These are phyloP conservation scores for Termitomyces sp. DNA, from an alignment of 768 basidiomycete species.

Conservation along the genomic window DNA sequence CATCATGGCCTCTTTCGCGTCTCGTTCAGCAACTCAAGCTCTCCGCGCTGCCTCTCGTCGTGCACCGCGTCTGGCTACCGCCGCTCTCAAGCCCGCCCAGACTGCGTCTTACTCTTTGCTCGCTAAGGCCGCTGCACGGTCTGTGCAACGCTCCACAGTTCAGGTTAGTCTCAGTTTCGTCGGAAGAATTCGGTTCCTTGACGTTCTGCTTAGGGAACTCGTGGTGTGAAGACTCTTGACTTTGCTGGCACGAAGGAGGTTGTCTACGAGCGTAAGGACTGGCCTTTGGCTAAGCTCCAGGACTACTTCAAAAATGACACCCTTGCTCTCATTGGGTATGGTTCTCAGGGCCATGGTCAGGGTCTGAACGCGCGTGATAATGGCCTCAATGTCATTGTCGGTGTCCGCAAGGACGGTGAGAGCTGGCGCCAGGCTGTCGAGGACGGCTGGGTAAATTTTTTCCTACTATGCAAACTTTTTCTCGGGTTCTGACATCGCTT, in stretches of 20 bases:
- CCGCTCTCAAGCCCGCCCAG: slow-evolving; percentile 41
- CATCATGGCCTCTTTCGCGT: slow-evolving; percentile 64
- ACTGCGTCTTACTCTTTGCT: slow-evolving; percentile 71
- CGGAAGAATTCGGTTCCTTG: slow-evolving; percentile 9
- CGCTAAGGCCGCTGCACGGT: slow-evolving; percentile 45
- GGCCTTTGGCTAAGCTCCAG: slow-evolving; percentile 96
- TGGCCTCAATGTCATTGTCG: slow-evolving; percentile 96
- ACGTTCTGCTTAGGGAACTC: slow-evolving; percentile 42
- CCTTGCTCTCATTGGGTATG: slow-evolving; percentile 98
- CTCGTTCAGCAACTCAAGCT: slow-evolving; percentile 61
- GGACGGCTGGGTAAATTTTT: slow-evolving; percentile 83
- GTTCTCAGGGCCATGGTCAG: slow-evolving; percentile 98
- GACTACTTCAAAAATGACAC: slow-evolving; percentile 99
- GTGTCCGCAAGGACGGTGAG: slow-evolving; percentile 96
- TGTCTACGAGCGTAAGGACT: slow-evolving; percentile 95
- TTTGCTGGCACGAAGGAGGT: slow-evolving; percentile 93
- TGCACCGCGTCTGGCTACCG: slow-evolving; percentile 49
- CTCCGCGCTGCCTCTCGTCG: slow-evolving; percentile 69
- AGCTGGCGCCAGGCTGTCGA: slow-evolving; percentile 94
- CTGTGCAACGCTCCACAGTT: slow-evolving; percentile 30
- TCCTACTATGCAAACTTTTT: neutral
- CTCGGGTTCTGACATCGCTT: neutral
- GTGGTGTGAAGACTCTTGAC: slow-evolving; percentile 93
- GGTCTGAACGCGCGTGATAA: slow-evolving; percentile 99
- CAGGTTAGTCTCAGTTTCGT: slow-evolving; percentile 28